These are phyloP conservation scores for Coniochaeta pulveracea DNA, from an alignment of 2,329 filamentous ascomycete genomes.

Conservation along the genomic window DNA sequence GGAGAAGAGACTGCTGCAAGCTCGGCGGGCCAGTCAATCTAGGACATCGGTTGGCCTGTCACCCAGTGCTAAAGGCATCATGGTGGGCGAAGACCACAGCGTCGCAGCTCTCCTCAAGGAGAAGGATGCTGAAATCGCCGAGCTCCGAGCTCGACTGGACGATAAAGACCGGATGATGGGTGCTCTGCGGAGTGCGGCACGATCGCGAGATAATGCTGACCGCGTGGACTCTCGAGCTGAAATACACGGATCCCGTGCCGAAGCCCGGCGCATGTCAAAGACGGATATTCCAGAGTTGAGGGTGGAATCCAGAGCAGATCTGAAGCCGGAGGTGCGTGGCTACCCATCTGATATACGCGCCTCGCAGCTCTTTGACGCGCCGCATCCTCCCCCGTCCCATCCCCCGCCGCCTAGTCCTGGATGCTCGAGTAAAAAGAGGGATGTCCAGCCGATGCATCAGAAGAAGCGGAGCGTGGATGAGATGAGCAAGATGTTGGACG, in stretches of 20 bases:
- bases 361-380: conserved; percentile 20
- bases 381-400: conserved; percentile 12
- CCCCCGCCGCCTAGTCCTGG: conserved; percentile 13
- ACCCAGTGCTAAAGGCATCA: conserved; percentile 42
- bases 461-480: conserved; percentile 68
- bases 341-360: no score
- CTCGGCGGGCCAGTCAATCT: conserved; percentile 79
- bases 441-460: conserved; percentile 9
- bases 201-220: conserved; percentile 76
- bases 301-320: no score
- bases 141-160: conserved; percentile 78
- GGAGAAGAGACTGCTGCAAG: conserved; percentile 85
- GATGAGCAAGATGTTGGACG: conserved; percentile 86
- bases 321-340: no score
- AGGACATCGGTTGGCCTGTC: conserved; percentile 68
- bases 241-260: no score
- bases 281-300: no score
- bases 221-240: conserved; percentile 24
- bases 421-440: background rate
- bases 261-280: no score
- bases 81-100: conserved; percentile 70
- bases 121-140: conserved; percentile 86
- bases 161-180: conserved; percentile 92
- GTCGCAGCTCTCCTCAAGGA: conserved; percentile 65
- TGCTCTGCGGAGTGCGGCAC: conserved; percentile 73